phyloP scores from a whole-genome alignment of 2,329 filamentous ascomycete species.

The Colletotrichum orbiculare region DNA sequence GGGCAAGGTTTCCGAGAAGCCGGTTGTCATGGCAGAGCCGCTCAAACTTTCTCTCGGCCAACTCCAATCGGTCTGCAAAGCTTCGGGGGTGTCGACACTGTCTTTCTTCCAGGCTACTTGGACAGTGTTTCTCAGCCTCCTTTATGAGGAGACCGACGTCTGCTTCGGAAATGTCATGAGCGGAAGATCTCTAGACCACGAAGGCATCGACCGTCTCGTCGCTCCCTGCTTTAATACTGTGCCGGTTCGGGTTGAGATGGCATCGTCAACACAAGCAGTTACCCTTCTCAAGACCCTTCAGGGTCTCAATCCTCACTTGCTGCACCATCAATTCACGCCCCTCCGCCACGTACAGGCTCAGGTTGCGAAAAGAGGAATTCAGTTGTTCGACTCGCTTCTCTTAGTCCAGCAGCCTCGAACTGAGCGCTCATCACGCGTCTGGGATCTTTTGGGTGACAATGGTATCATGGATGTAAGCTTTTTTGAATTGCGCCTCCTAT shows the following conservation, averaged over 20 bases:
- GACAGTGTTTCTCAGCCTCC: slow-evolving; percentile 70
- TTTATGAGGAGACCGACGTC: slow-evolving; percentile 70
- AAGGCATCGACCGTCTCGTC: slow-evolving; percentile 77
- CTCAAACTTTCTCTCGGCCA: slow-evolving; percentile 49
- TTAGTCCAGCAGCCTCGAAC: slow-evolving; percentile 77
- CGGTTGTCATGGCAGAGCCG: not conserved
- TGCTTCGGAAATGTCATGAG: slow-evolving; percentile 91
- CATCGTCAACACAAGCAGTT: slow-evolving; percentile 58
- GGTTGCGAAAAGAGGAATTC: slow-evolving; percentile 53
- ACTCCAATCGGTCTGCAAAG: slow-evolving; percentile 61
- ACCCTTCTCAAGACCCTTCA: slow-evolving; percentile 72
- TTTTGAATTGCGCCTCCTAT: not conserved
- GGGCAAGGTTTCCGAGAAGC: not conserved
- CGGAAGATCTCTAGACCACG: slow-evolving; percentile 75
- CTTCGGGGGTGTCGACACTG: slow-evolving; percentile 70
- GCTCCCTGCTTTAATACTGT: slow-evolving; percentile 94
- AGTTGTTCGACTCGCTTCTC: slow-evolving; percentile 83
- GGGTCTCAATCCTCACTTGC: slow-evolving; percentile 66
- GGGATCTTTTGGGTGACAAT: slow-evolving; percentile 66
- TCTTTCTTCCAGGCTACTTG: slow-evolving; percentile 79
- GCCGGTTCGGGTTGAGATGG: slow-evolving; percentile 72
- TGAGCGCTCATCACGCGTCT: slow-evolving; percentile 65
- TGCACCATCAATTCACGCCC: slow-evolving; percentile 80
- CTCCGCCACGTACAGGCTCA: slow-evolving; percentile 75
- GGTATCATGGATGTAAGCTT: slow-evolving; percentile 74